Conservation (phyloP, 176 grass and related monocot species). For the Puccinellia tenuiflora region DNA sequence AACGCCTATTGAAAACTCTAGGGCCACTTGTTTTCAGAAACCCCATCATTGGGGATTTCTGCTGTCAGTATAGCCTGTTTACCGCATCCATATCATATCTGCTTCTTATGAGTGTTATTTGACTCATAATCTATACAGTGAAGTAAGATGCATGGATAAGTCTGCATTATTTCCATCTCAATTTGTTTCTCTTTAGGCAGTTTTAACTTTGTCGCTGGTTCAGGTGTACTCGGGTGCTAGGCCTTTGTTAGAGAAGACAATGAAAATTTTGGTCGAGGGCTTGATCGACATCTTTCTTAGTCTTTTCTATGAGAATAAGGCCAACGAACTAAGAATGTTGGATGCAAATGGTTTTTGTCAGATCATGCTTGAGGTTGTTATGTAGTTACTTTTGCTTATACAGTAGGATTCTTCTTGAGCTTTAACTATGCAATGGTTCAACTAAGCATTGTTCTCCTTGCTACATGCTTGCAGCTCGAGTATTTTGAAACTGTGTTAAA, state of each 20-base stretch:
- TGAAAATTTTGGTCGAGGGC: constrained; percentile 86
- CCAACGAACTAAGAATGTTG: constrained; percentile 68
- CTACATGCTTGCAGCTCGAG: constrained; percentile 61
- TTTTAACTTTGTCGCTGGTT: constrained; percentile 5
- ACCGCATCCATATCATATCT: neutral
- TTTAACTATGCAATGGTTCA: constrained; percentile 5
- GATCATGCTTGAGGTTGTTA: constrained; percentile 86
- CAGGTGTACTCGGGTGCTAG: constrained; percentile 85
- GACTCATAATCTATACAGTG: neutral
- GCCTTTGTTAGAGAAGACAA: constrained; percentile 86
- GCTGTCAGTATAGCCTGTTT: neutral
- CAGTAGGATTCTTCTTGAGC: constrained; percentile 13
- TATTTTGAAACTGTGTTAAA: constrained; percentile 84
- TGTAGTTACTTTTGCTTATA: constrained; percentile 21
- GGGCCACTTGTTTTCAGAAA: neutral
- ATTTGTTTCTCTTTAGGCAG: neutral
- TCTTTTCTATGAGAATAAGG: constrained; percentile 91
- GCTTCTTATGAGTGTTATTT: neutral
- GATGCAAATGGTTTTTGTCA: constrained; percentile 96
- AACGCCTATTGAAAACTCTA: neutral
- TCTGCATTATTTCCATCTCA: neutral
- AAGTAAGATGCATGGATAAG: constrained; percentile 1
- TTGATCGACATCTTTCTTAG: constrained; percentile 89
- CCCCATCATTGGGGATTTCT: neutral
- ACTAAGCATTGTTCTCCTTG: neutral